phyloP scores from a whole-genome alignment of 345 rosid species.

The Camelina sativa region DNA sequence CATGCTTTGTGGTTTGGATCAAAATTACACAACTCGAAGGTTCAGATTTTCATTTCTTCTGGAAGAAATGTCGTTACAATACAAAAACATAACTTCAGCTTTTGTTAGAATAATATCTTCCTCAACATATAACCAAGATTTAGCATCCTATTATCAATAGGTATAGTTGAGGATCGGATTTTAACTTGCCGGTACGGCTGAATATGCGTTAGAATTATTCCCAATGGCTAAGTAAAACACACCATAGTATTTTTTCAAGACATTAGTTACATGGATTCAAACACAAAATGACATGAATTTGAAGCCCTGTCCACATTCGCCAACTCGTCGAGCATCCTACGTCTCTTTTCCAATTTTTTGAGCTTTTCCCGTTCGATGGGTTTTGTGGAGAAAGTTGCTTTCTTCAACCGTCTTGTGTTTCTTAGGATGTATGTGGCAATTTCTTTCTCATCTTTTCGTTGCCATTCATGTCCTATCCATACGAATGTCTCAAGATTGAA shows the following conservation, averaged over 20 bases:
- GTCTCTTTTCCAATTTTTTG: neutral
- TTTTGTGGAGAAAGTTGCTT: neutral
- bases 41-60: neutral
- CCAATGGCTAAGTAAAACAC: too few relatives aligned
- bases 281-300: neutral
- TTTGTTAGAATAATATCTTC: too few relatives aligned
- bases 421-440: conserved; percentile 15
- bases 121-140: too few relatives aligned
- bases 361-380: neutral
- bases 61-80: too few relatives aligned
- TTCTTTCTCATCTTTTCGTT: conserved; percentile 15
- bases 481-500: conserved; percentile 9
- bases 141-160: too few relatives aligned
- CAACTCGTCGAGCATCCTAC: neutral
- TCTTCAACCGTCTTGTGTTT: neutral
- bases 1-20: neutral
- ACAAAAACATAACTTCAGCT: too few relatives aligned
- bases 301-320: neutral
- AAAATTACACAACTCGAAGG: neutral
- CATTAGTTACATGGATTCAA: neutral
- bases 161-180: too few relatives aligned
- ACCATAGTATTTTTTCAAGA: neutral
- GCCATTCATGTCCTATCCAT: neutral
- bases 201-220: too few relatives aligned
- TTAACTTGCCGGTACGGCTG: too few relatives aligned